Conservation (phyloP, 2,329 filamentous ascomycete species). For the Dactylellina drechsleri region DNA sequence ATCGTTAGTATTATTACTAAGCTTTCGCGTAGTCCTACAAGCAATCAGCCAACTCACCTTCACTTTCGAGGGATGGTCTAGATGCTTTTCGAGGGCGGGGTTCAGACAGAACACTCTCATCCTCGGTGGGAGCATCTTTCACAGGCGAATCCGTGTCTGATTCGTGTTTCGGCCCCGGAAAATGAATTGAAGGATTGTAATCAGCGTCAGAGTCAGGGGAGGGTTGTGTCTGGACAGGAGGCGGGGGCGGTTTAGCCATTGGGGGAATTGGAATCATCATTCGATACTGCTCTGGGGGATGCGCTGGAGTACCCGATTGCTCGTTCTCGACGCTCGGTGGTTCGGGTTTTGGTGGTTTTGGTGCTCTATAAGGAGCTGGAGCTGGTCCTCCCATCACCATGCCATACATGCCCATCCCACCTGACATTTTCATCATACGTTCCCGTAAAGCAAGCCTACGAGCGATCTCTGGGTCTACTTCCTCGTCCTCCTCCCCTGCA, state of each 20-base stretch:
- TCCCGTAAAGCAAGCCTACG: conserved; percentile 89
- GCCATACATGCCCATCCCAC: conserved; percentile 91
- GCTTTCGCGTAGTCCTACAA: not conserved
- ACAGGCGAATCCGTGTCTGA: conserved; percentile 49
- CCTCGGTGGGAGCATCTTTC: conserved; percentile 49
- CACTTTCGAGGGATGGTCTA: conserved; percentile 42
- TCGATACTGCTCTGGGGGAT: conserved; percentile 31
- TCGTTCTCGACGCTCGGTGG: conserved; percentile 20
- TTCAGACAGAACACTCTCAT: conserved; percentile 25
- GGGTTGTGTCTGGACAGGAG: not conserved
- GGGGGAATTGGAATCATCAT: conserved; percentile 51
- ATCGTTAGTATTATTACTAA: conserved; percentile 3
- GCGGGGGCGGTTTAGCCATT: conserved; percentile 21
- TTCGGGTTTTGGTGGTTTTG: conserved; percentile 31
- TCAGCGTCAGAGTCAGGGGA: conserved; percentile 28
- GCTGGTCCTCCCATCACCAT: conserved; percentile 65
- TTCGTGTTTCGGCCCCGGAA: conserved; percentile 24
- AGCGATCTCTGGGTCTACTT: conserved; percentile 85
- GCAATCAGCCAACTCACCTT: conserved; percentile 31
- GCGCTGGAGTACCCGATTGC: conserved; percentile 17
- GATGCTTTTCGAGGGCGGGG: conserved; percentile 5
- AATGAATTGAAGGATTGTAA: conserved; percentile 3
- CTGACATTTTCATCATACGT: conserved; percentile 98
- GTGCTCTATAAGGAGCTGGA: conserved; percentile 60
- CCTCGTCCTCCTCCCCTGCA: conserved; percentile 59